Evolutionary conservation across 129 eudicot genomes (phyloP), one percentile per base, ranked within the genome.

Genomic region (Helianthus tuberosus): DNA sequence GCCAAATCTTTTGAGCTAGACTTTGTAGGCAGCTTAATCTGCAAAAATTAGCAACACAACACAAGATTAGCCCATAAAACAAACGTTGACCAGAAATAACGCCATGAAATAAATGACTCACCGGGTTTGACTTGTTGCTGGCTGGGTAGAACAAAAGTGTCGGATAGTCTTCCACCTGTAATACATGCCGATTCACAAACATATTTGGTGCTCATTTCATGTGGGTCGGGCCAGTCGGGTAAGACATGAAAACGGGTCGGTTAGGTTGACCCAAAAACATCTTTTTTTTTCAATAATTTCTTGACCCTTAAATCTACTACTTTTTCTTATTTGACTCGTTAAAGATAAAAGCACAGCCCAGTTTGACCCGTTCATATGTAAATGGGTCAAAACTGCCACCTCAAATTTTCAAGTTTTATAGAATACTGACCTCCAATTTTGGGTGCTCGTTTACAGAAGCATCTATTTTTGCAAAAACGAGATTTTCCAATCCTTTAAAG

Each of bases 1-100:
- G 96, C 96, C 88, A 93, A 84, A 3, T 93, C 97, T 90, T 93
- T 93, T 69, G 84, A 78, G 85, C 86, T 82, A 35, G 96, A 84
- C 77, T 90, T 93, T 13, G 88, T 82, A 35, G 96, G 78, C 69
- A 93, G 79, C 62, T 74, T 87, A 55, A 88, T 77, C 97, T 93
- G 88, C 87, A 82, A 29, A 68, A 53, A 50, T 66, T 2, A 76
- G 11, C 65, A 64, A 39, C 78, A 65, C 20, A 32, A 5, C 62
- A 27, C 55, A 69, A 35, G 46, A 53, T 71, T 71, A 61, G 66
- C 36, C 50, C 36, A 13, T 2, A 69, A 77, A 17, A 77, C 64
- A 70, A 61, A 16, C 3, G 32, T 41, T 43, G 17, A 62, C 66
- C 55, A 39, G 48, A 60, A 66, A 29, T 52, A 11, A 47, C 50